phyloP scores from a whole-genome alignment of 1,284 basidiomycete species.

The Apiotrichum porosum region DNA sequence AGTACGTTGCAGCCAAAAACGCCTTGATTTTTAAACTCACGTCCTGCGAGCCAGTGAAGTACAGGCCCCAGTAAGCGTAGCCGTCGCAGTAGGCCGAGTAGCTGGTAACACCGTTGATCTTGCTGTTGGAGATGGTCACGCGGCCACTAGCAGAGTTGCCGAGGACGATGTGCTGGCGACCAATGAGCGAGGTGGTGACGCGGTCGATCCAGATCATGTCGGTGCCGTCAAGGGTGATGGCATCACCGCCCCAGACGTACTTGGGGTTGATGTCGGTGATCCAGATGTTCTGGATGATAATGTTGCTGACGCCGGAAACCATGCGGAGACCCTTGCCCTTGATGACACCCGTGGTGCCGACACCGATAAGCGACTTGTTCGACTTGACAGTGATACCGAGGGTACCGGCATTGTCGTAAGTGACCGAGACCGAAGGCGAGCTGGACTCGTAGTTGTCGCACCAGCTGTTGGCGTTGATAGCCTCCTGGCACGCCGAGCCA shows the following conservation, averaged over 20 bases:
- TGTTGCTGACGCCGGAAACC: neutral
- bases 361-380: neutral
- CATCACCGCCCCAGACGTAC: neutral
- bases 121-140: neutral
- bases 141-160: neutral
- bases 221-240: neutral
- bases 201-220: neutral
- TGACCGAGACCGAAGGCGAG: neutral
- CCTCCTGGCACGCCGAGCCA: neutral
- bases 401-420: neutral
- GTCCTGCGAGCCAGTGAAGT: neutral
- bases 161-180: neutral
- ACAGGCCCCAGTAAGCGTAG: neutral
- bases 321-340: neutral
- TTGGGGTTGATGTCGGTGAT: neutral
- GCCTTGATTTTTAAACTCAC: neutral
- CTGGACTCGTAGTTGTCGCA: too few relatives aligned
- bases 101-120: neutral
- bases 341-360: neutral
- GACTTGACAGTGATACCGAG: neutral
- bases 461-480: neutral
- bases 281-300: neutral
- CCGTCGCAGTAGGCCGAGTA: neutral
- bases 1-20: too few relatives aligned
- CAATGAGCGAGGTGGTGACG: neutral